These are phyloP conservation scores for Tothia fuscella DNA, from an alignment of 2,329 filamentous ascomycete species.

Conservation along the genomic window DNA sequence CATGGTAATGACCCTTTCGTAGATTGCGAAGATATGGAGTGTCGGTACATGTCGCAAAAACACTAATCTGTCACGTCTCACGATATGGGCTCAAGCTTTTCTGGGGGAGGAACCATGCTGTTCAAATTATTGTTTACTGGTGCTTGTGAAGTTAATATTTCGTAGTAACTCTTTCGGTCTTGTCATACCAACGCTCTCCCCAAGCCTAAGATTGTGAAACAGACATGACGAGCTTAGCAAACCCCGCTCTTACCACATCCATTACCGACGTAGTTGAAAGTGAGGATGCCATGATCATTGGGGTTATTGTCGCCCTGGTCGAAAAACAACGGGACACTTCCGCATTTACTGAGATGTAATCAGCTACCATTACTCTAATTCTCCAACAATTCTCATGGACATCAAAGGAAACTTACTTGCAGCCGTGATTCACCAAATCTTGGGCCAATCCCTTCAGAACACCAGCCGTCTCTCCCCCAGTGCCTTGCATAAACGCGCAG, in stretches of 20 bases:
- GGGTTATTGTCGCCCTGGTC: not conserved
- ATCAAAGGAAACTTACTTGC: constrained; percentile 4
- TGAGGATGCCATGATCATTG: not conserved
- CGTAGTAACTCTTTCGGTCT: no score
- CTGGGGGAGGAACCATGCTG: no score
- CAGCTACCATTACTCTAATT: not conserved
- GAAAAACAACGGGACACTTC: not conserved
- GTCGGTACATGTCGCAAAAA: no score
- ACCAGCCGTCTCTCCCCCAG: not conserved
- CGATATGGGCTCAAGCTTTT: no score
- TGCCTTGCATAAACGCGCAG: not conserved
- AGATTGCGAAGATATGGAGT: no score
- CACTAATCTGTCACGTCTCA: no score
- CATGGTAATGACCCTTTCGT: no score
- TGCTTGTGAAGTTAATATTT: no score
- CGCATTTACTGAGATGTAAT: constrained; percentile 1
- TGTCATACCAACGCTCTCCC: no score
- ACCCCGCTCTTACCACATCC: constrained; percentile 1
- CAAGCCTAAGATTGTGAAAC: no score
- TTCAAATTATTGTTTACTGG: no score
- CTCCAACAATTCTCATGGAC: not conserved
- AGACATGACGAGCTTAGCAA: no score
- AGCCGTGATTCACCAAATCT: not conserved
- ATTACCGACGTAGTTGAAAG: not conserved
- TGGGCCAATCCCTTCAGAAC: not conserved